Percentiles rank a stretch among this genome's conserved stretches.
phyloP scores from a whole-genome alignment of 2,329 filamentous ascomycete genomes.

The Cryphonectria nitschkei region DNA sequence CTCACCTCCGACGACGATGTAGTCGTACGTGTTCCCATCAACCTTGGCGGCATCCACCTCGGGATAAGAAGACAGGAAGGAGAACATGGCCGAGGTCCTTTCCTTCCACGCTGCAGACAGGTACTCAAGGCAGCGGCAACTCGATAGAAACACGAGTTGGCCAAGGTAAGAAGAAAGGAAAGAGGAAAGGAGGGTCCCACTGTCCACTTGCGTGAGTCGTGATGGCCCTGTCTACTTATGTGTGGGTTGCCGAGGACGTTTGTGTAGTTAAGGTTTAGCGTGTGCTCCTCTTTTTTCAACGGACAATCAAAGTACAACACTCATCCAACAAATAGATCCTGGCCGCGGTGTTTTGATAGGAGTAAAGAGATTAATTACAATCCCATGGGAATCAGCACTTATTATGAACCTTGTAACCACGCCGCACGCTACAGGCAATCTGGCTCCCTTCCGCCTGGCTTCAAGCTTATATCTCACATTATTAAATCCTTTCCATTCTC shows the following conservation, averaged over 20 bases:
- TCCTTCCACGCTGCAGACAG: background rate
- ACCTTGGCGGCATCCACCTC: background rate
- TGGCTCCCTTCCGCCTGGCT: too few relatives aligned
- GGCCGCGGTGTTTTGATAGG: too few relatives aligned
- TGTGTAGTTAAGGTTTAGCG: background rate
- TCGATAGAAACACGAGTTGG: background rate
- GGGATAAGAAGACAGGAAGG: conserved; percentile 1
- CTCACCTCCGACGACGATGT: conserved; percentile 6
- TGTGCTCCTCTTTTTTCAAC: background rate
- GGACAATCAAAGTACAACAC: background rate
- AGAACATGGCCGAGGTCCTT: conserved; percentile 1
- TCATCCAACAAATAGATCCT: background rate
- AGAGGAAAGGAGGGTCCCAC: background rate
- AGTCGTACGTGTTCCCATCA: conserved; percentile 6
- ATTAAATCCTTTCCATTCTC: too few relatives aligned
- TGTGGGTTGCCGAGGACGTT: background rate
- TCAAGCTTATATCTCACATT: too few relatives aligned
- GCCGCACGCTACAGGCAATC: too few relatives aligned
- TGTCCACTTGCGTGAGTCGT: background rate
- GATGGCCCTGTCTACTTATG: background rate
- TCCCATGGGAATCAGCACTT: too few relatives aligned
- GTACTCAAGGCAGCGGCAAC: background rate
- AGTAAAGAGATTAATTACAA: too few relatives aligned
- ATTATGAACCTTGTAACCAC: too few relatives aligned
- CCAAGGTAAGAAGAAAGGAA: too few relatives aligned